Percentiles rank a stretch among this genome's conserved stretches.
These are phyloP conservation scores for Botrytis tulipae DNA, from an alignment of 2,329 filamentous ascomycete species.

Conservation along the genomic window DNA sequence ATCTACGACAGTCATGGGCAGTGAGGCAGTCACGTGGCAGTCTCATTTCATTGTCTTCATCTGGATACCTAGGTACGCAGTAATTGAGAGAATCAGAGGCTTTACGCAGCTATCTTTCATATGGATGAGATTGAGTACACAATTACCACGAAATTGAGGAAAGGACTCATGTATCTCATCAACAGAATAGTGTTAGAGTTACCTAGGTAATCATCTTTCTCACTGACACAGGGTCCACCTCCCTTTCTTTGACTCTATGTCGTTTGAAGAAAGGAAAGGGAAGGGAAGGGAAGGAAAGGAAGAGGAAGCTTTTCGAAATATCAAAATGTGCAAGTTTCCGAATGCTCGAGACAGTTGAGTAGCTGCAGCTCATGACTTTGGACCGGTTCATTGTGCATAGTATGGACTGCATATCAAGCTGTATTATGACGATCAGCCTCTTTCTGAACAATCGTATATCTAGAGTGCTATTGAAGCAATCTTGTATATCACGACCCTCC, in stretches of 20 bases:
- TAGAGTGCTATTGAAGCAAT: neutral
- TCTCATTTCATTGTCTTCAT: neutral
- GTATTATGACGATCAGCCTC: neutral
- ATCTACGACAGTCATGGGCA: neutral
- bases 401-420: neutral
- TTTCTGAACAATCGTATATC: neutral
- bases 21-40: neutral
- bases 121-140: neutral
- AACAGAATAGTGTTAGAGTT: neutral
- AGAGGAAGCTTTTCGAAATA: neutral
- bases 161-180: neutral
- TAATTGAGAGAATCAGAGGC: neutral
- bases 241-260: neutral
- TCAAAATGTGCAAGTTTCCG: neutral
- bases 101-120: neutral
- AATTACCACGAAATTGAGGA: neutral
- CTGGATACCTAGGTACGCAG: neutral
- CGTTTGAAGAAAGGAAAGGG: neutral
- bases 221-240: neutral
- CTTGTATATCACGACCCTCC: no score
- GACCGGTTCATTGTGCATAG: neutral
- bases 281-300: neutral
- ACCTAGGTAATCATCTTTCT: neutral
- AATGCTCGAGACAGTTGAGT: neutral
- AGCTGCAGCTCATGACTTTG: neutral